phyloP scores from a whole-genome alignment of 805 yeast species.

The Hanseniaspora opuntiae region DNA sequence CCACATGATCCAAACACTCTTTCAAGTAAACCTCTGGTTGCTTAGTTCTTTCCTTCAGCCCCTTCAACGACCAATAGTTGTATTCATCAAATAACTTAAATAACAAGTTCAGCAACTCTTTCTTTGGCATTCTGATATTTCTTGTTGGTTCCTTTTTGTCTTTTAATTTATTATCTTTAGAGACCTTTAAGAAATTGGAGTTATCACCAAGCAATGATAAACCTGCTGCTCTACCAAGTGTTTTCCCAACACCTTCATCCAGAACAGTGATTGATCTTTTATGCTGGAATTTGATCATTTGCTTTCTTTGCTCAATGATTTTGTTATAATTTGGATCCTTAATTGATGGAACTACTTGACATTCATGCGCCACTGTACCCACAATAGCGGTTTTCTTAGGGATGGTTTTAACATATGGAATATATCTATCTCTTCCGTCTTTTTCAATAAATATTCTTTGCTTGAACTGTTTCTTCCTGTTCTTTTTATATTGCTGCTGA shows the following conservation, averaged over 20 bases:
- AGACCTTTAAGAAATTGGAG: slow-evolving; percentile 49
- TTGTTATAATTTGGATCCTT: slow-evolving; percentile 56
- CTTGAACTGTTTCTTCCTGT: slow-evolving; percentile 24
- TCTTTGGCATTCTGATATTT: slow-evolving; percentile 87
- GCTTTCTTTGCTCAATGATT: slow-evolving; percentile 45
- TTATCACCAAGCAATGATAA: slow-evolving; percentile 65
- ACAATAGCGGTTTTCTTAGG: slow-evolving; percentile 75
- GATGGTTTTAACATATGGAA: slow-evolving; percentile 77
- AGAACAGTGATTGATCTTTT: slow-evolving; percentile 54
- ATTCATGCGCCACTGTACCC: slow-evolving; percentile 86
- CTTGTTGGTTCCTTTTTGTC: slow-evolving; percentile 38
- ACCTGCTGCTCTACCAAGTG: slow-evolving; percentile 65
- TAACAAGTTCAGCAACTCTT: slow-evolving; percentile 74
- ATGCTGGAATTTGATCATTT: slow-evolving; percentile 35
- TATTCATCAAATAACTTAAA: slow-evolving; percentile 86
- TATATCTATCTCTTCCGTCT: slow-evolving; percentile 34
- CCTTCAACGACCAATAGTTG: slow-evolving; percentile 93
- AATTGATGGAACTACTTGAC: slow-evolving; percentile 71
- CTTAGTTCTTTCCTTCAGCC: slow-evolving; percentile 79
- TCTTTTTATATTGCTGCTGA: slow-evolving; percentile 28
- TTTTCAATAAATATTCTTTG: slow-evolving; percentile 29
- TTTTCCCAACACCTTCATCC: slow-evolving; percentile 73
- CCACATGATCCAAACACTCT: slow-evolving; percentile 81
- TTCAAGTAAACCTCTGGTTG: slow-evolving; percentile 91
- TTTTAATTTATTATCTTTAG: slow-evolving; percentile 36